Evolutionary conservation across 768 basidiomycete species (phyloP).

Genomic region (Mycena crocata): DNA sequence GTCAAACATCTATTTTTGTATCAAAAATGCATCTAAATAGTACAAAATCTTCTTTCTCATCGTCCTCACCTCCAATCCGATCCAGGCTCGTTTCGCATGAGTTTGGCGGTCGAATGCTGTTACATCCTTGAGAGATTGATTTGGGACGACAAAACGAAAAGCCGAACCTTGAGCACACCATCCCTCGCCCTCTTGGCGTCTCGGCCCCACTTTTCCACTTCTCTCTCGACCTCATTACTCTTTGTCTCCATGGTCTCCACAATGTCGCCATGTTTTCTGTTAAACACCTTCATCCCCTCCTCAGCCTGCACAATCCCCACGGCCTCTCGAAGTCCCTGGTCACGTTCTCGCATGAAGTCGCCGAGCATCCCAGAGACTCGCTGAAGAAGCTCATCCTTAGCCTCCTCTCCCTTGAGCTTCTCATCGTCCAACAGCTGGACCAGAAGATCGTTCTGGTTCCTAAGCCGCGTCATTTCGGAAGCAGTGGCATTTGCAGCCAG

Average conservation of each 20-base stretch:
- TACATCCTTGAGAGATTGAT: slow-evolving; percentile 5
- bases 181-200: slow-evolving; percentile 69
- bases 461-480: slow-evolving; percentile 69
- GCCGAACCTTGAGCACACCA: slow-evolving; percentile 65
- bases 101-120: slow-evolving; percentile 71
- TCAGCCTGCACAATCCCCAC: slow-evolving; percentile 67
- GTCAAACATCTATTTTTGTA: no score
- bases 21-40: no score
- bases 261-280: slow-evolving; percentile 59
- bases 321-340: slow-evolving; percentile 71
- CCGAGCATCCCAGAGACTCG: slow-evolving; percentile 79
- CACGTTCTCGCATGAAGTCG: slow-evolving; percentile 76
- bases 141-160: background rate
- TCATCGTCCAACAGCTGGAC: slow-evolving; percentile 73
- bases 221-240: slow-evolving; percentile 54
- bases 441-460: slow-evolving; percentile 78
- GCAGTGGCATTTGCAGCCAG: slow-evolving; percentile 59
- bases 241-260: slow-evolving; percentile 54
- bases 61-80: no score
- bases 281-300: slow-evolving; percentile 59
- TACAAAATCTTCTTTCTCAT: no score
- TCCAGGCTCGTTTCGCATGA: slow-evolving; percentile 74
- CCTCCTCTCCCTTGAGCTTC: slow-evolving; percentile 70
- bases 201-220: slow-evolving; percentile 57
- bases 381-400: slow-evolving; percentile 80